A percentile compares a stretch with the other conserved stretches of the same genome.
phyloP scores from a whole-genome alignment of 768 basidiomycete genomes.

The Hericium coralloides region DNA sequence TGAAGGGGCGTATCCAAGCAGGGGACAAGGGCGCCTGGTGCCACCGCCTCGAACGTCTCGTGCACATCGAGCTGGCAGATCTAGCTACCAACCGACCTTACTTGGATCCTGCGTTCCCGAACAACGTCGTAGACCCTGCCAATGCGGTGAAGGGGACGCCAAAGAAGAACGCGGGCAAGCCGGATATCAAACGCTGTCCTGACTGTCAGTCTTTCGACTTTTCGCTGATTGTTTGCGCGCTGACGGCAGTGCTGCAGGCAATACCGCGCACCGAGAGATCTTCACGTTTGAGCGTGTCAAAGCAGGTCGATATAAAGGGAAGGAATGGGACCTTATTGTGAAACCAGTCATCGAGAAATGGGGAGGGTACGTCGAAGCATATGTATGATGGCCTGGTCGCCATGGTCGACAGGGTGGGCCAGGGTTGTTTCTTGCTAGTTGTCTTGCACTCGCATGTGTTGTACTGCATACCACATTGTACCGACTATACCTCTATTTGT shows the following conservation, averaged over 20 bases:
- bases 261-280: constrained; percentile 64
- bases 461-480: neutral
- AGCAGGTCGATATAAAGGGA: constrained; percentile 44
- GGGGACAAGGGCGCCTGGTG: constrained; percentile 58
- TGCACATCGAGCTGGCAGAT: constrained; percentile 76
- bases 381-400: constrained; percentile 10
- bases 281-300: constrained; percentile 58
- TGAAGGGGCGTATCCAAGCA: constrained; percentile 54
- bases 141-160: constrained; percentile 17
- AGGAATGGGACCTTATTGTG: constrained; percentile 69
- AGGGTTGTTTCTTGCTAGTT: neutral
- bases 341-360: constrained; percentile 71
- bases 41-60: constrained; percentile 68
- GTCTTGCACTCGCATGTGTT: constrained; percentile 1
- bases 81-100: constrained; percentile 50
- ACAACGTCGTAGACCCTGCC: constrained; percentile 21
- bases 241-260: constrained; percentile 29
- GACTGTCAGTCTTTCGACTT: constrained; percentile 32
- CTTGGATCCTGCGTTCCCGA: constrained; percentile 41
- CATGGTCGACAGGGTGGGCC: neutral
- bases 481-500: neutral
- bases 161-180: constrained; percentile 4
- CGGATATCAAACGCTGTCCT: constrained; percentile 24
- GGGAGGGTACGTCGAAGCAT: constrained; percentile 50
- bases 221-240: constrained; percentile 17